Conservation (phyloP, 2,329 filamentous ascomycete species). For the Clarireedia monteithiana region DNA sequence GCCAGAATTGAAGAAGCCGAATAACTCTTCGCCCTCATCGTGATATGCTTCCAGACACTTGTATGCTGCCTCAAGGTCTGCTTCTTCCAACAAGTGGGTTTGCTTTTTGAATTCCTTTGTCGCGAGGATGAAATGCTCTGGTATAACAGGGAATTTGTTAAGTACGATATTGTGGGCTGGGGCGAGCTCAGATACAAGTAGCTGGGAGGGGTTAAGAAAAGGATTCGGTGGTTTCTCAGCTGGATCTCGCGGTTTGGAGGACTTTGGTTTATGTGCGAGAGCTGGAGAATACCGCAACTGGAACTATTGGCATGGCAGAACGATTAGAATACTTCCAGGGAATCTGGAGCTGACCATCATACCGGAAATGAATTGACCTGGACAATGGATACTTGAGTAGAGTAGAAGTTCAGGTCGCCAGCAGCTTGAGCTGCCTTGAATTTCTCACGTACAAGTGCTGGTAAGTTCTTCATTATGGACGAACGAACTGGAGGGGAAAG, state of each 20-base stretch:
- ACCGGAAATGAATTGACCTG: slow-evolving; percentile 24
- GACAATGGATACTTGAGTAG: slow-evolving; percentile 25
- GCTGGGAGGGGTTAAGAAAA: slow-evolving; percentile 52
- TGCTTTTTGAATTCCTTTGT: slow-evolving; percentile 58
- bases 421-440: slow-evolving; percentile 24
- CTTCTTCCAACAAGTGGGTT: slow-evolving; percentile 51
- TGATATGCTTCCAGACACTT: slow-evolving; percentile 47
- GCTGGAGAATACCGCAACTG: slow-evolving; percentile 65
- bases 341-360: slow-evolving; percentile 1
- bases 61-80: slow-evolving; percentile 54
- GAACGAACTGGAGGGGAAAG: neutral
- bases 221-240: slow-evolving; percentile 45
- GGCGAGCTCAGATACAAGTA: slow-evolving; percentile 47
- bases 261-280: slow-evolving; percentile 59
- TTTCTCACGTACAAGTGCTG: slow-evolving; percentile 21
- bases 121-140: slow-evolving; percentile 64
- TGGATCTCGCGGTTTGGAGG: slow-evolving; percentile 21
- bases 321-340: neutral
- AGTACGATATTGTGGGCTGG: slow-evolving; percentile 57
- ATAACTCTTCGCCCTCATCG: slow-evolving; percentile 35
- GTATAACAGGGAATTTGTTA: slow-evolving; percentile 68
- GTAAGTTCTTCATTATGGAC: slow-evolving; percentile 15
- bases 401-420: slow-evolving; percentile 24
- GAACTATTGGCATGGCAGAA: slow-evolving; percentile 41
- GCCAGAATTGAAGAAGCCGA: slow-evolving; percentile 50